These are phyloP conservation scores for Colletotrichum aenigma DNA, from an alignment of 2,329 filamentous ascomycete genomes.

Conservation along the genomic window DNA sequence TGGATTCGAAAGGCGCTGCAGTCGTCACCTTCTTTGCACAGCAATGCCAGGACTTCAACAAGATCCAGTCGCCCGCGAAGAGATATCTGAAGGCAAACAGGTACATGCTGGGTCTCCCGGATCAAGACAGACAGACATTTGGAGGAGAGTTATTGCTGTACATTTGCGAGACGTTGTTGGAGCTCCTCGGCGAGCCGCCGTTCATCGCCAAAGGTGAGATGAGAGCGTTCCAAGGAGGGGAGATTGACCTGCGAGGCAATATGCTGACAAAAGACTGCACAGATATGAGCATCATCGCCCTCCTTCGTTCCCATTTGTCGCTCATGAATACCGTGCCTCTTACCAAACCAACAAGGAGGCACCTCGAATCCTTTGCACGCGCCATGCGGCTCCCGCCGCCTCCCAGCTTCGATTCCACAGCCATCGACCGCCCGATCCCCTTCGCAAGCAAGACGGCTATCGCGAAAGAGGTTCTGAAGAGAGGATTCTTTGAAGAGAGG, in stretches of 20 bases:
- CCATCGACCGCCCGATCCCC: neutral
- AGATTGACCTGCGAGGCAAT: too few species aligned
- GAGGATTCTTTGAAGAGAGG: neutral
- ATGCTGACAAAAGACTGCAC: neutral
- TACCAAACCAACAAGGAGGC: neutral
- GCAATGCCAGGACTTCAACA: conserved; percentile 50
- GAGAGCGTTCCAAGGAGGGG: neutral
- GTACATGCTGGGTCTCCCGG: conserved; percentile 38
- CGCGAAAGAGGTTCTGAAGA: neutral
- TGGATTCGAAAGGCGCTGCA: conserved; percentile 27
- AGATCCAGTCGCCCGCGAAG: conserved; percentile 42
- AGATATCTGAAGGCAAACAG: conserved; percentile 54
- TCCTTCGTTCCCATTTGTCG: neutral
- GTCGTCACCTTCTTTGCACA: conserved; percentile 47
- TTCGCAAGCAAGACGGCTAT: neutral
- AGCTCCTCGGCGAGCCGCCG: neutral
- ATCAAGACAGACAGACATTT: conserved; percentile 33
- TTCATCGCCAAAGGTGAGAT: neutral
- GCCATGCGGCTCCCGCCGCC: neutral
- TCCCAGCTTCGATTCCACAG: neutral
- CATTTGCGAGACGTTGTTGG: conserved; percentile 35
- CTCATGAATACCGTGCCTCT: neutral
- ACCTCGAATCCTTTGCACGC: neutral
- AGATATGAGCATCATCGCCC: neutral
- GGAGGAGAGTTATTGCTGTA: conserved; percentile 39